Conservation (phyloP, 1,284 basidiomycete genomes). For the Boletus smithii region DNA sequence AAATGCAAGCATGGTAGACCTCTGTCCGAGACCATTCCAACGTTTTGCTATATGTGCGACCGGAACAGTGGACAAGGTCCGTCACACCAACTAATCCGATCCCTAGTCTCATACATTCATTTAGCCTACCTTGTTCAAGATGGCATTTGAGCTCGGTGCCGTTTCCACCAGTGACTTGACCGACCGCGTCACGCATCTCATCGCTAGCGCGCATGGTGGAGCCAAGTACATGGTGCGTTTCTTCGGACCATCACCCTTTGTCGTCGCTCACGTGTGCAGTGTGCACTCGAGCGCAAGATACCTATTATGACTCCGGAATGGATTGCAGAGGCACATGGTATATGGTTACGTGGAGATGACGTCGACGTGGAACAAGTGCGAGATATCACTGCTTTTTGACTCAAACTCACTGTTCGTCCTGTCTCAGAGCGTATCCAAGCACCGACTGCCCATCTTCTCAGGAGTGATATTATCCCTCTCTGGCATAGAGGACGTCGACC, state of each 20-base stretch:
- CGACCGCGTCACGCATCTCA: conserved; percentile 75
- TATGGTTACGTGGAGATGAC: conserved; percentile 76
- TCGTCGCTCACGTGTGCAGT: conserved; percentile 40
- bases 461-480: conserved; percentile 63
- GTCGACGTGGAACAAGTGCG: conserved; percentile 55
- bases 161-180: conserved; percentile 64
- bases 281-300: conserved; percentile 69
- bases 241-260: background rate
- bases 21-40: conserved; percentile 64
- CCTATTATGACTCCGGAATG: conserved; percentile 72
- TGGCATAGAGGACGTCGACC: conserved; percentile 55
- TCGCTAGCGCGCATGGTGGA: conserved; percentile 66
- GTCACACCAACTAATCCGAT: conserved; percentile 14
- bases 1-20: conserved; percentile 42
- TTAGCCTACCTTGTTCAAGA: conserved; percentile 65
- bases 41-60: conserved; percentile 68
- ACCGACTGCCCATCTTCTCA: conserved; percentile 66
- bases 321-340: conserved; percentile 62
- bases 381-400: conserved; percentile 20
- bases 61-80: conserved; percentile 65
- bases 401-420: conserved; percentile 3
- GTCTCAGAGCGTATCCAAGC: conserved; percentile 46
- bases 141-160: conserved; percentile 75
- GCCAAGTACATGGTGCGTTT: conserved; percentile 68
- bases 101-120: background rate